Percentiles rank a stretch among this genome's conserved stretches.
phyloP scores from a whole-genome alignment of 176 grass and related monocot genomes.

The Aegilops speltoides region DNA sequence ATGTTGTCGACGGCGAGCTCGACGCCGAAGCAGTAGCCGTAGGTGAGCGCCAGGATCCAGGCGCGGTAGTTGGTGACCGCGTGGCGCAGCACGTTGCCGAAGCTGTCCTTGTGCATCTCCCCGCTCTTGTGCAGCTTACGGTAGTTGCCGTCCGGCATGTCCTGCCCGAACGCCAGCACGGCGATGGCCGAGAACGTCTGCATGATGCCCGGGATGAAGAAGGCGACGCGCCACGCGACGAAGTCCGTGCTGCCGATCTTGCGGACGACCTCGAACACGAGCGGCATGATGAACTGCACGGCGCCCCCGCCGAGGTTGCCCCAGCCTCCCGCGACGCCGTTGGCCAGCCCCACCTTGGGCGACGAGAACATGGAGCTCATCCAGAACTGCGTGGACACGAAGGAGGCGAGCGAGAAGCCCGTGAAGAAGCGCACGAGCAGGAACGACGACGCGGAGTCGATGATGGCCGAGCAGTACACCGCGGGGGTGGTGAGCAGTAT shows the following conservation, averaged over 20 bases:
- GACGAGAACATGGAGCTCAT: slow-evolving; percentile 98
- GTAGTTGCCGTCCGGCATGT: slow-evolving; percentile 91
- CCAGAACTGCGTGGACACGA: slow-evolving; percentile 96
- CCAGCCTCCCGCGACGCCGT: slow-evolving; percentile 89
- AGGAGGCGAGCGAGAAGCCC: slow-evolving; percentile 89
- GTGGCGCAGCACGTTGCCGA: slow-evolving; percentile 66
- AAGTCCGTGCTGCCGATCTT: slow-evolving; percentile 70
- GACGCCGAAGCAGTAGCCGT: slow-evolving; percentile 91
- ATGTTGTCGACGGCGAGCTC: slow-evolving; percentile 95
- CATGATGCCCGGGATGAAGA: slow-evolving; percentile 88
- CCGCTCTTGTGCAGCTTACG: slow-evolving; percentile 59
- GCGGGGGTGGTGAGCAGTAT: slow-evolving; percentile 82
- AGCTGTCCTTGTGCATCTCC: slow-evolving; percentile 84
- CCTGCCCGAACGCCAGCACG: slow-evolving; percentile 71
- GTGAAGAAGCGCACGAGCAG: slow-evolving; percentile 90
- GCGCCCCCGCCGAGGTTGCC: slow-evolving; percentile 94
- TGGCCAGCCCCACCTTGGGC: slow-evolving; percentile 77
- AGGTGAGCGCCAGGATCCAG: slow-evolving; percentile 82
- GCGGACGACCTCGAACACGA: slow-evolving; percentile 66
- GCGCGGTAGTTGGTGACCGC: slow-evolving; percentile 72
- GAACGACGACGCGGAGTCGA: slow-evolving; percentile 46
- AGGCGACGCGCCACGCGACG: slow-evolving; percentile 80
- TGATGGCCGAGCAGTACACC: slow-evolving; percentile 76
- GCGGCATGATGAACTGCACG: slow-evolving; percentile 87
- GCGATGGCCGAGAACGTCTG: slow-evolving; percentile 71